Evolutionary conservation across 768 basidiomycete genomes (phyloP).

Genomic region (Baorangia bicolor): DNA sequence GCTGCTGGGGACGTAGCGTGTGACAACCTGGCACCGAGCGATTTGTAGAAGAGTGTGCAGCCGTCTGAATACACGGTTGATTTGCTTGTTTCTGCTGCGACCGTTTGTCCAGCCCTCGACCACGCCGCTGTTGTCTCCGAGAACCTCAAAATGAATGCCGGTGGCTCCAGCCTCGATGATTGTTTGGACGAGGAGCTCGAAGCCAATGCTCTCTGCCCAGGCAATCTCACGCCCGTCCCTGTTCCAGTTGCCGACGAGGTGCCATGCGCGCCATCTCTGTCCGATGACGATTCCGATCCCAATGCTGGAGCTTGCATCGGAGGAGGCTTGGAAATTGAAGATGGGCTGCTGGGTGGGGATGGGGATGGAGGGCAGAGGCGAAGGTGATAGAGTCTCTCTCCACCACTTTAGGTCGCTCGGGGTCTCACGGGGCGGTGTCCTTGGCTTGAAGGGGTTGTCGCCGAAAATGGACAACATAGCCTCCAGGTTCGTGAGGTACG

Average conservation of each 20-base stretch:
- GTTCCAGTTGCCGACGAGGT: background rate
- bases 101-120: too few relatives aligned
- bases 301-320: constrained; percentile 16
- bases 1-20: constrained; percentile 12
- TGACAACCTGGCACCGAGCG: too few relatives aligned
- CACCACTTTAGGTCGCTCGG: background rate
- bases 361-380: background rate
- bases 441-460: constrained; percentile 34
- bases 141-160: too few relatives aligned
- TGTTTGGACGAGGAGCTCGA: background rate
- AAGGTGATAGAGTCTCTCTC: background rate
- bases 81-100: too few relatives aligned
- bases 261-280: background rate
- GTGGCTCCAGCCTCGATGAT: background rate
- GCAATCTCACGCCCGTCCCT: background rate
- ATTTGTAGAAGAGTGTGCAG: background rate
- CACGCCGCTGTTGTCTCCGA: too few relatives aligned
- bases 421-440: background rate
- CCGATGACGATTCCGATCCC: constrained; percentile 8
- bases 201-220: background rate
- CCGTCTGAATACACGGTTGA: background rate
- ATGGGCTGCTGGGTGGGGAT: constrained; percentile 9
- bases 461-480: background rate
- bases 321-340: constrained; percentile 3
- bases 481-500: constrained; percentile 35